Base-by-base conservation (phyloP, 2,329 filamentous ascomycete species). In the Verticillium nonalfalfae region DNA sequence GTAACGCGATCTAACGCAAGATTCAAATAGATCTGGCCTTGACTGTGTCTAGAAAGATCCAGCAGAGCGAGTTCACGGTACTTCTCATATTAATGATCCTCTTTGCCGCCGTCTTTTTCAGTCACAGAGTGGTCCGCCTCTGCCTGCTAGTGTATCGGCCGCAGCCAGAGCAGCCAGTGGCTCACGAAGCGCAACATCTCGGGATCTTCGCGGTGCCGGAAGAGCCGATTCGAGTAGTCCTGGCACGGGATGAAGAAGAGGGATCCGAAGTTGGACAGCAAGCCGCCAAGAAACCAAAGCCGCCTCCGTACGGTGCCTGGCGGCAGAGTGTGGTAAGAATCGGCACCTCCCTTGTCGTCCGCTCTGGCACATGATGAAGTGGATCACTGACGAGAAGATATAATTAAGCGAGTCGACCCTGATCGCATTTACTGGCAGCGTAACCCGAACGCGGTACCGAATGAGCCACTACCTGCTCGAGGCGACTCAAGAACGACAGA, bases 241-340 rank as follows among this genome's bases (percentile, higher is more conserved):
- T 94, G 56, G 86, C 87, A 2, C 82, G 85, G 50, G 91, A 95
- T 69, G 90, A 93, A 69, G 90, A 93, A 69, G 83, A 85, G 18
- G 45, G 18, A 82, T 78, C 1, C 84, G 82, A 3, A 72, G 58
- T 3, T 33, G 34, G 45, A 81, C 59, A 34, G 39, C 81, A 84
- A 61, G 83, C 79, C 58, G 76, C 82, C 0, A 76, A 77, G 52
- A 86, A 87, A 67, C 66, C 81, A 21, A 85, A 87, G 9, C 93
- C 93, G 4, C 93, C 93, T 0, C 91, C 91, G 2, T 97, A 97
- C 71, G 93, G 93, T 0, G 77, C 92, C 1, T 96, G 91, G 90
- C 82, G 91, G 59, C 87, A 88, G 73, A 94, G 89, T 69, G 90
- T 95, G 74, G 88, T 91, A 82, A 74, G 88, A 21, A 13, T 18